Evolutionary conservation across 306 rosid genomes (phyloP).

Genomic region (Lathyrus sativus): DNA sequence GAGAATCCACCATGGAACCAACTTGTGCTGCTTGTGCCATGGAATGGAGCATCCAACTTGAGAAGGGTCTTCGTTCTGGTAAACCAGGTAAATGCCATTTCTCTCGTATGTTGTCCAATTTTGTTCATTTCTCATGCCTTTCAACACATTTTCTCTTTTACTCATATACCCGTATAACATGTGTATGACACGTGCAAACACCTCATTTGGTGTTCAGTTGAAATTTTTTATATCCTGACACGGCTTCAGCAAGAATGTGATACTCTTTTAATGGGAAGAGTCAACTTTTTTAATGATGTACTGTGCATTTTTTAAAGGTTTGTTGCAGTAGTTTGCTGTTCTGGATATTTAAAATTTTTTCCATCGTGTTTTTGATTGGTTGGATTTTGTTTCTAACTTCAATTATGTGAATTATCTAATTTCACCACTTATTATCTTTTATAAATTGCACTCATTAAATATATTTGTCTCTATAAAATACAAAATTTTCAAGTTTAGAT

Average conservation of each 20-base stretch:
- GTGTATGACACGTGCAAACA: not conserved
- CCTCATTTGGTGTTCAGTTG: not conserved
- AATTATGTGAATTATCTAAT: not conserved
- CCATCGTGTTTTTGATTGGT: not conserved
- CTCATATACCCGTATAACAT: too few species aligned
- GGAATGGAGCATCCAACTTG: slow-evolving; percentile 91
- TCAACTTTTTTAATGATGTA: not conserved
- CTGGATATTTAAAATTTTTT: not conserved
- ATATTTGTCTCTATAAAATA: too few species aligned
- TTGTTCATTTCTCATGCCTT: not conserved
- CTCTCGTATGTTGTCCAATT: not conserved
- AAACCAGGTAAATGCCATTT: slow-evolving; percentile 46
- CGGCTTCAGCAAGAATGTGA: not conserved
- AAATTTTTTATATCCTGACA: not conserved
- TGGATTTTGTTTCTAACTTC: not conserved
- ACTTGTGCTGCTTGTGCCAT: slow-evolving; percentile 62
- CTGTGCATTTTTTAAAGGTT: not conserved
- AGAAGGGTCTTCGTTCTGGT: slow-evolving; percentile 69
- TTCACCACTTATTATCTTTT: not conserved
- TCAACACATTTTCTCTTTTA: too few species aligned
- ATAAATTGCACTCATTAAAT: not conserved
- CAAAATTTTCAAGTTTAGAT: too few species aligned
- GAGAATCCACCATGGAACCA: slow-evolving; percentile 51
- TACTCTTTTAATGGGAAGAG: too few species aligned
- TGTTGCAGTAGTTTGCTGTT: not conserved